Base-by-base conservation (phyloP, 164 flowering plant species). In the Annona squamosa region DNA sequence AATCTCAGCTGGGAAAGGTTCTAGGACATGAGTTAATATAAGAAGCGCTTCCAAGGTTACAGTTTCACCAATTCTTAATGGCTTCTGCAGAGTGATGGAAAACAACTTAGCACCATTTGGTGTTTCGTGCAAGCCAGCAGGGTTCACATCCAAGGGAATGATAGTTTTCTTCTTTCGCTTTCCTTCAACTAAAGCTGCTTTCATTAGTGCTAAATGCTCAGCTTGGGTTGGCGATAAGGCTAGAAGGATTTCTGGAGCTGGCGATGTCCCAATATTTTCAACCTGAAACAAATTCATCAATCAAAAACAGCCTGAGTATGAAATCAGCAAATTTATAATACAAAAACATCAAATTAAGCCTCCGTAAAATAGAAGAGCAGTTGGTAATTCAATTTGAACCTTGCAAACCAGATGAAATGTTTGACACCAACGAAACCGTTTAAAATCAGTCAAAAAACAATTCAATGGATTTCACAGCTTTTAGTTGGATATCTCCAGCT, bases 1-100 rank as follows among this genome's bases (percentile, higher is more conserved):
- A 64, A 96, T 93, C 83, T 96, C 98, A n/a, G 70, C 84, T 2
- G 99, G 99, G 81, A 96, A 96, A 72, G 99, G 98, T 66, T 93
- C 92, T 46, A 96, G 85, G 70, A 88, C 81, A 81, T 82, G 97
- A 0, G 99, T 92, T 67, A 90, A 75, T 46, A 84, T 71, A 68
- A 85, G 87, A 46, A 89, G 83, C 68, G 91, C 85, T 82, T 96
- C 99, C 1, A 93, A 62, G 17, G 90, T 84, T 48, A 82, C 71
- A 68, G 84, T 80, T 82, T 87, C 97, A 75, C 91, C 93, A 6
- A 77, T 6, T 1, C 71, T 81, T 63, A 96, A 79, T 48, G 92
- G 87, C 5, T 85, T 89, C 17, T 74, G 77, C 80, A 96, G 78
- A 47, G 87, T 79, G 65, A 91, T 72, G 42, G 91, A 81, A 70